These are phyloP conservation scores for Macrocybe gigantea DNA, from an alignment of 768 basidiomycete genomes.

Conservation along the genomic window DNA sequence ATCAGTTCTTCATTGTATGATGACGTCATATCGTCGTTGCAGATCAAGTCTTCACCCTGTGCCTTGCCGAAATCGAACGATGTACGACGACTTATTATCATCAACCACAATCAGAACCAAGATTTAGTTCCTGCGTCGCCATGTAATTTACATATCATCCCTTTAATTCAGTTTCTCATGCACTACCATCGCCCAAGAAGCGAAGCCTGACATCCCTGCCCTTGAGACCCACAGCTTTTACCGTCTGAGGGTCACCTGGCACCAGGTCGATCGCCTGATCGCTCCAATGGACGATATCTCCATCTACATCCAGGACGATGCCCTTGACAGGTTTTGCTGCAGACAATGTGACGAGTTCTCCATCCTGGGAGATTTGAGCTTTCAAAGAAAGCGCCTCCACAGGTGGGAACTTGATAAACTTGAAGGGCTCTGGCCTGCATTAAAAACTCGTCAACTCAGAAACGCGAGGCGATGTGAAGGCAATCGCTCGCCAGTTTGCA, in stretches of 20 bases:
- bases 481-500: conserved; percentile 59
- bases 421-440: conserved; percentile 90
- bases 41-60: conserved; percentile 79
- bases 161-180: conserved; percentile 27
- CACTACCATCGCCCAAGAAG: conserved; percentile 73
- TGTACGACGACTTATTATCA: conserved; percentile 41
- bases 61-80: conserved; percentile 76
- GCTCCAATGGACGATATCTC: conserved; percentile 69
- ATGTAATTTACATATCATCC: neutral
- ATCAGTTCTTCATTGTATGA: neutral
- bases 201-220: conserved; percentile 60
- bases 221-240: conserved; percentile 60
- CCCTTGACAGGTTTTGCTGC: conserved; percentile 78
- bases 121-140: conserved; percentile 32
- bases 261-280: conserved; percentile 92
- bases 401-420: conserved; percentile 80
- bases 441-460: neutral
- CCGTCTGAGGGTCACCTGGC: conserved; percentile 74
- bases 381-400: conserved; percentile 52
- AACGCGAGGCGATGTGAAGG: conserved; percentile 6
- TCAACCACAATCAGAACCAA: conserved; percentile 36
- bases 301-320: conserved; percentile 73
- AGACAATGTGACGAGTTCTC: conserved; percentile 53
- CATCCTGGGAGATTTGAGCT: conserved; percentile 43
- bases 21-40: neutral